Conservation (phyloP, 1,139 yeast genomes). For the Meyerozyma athensensis region DNA sequence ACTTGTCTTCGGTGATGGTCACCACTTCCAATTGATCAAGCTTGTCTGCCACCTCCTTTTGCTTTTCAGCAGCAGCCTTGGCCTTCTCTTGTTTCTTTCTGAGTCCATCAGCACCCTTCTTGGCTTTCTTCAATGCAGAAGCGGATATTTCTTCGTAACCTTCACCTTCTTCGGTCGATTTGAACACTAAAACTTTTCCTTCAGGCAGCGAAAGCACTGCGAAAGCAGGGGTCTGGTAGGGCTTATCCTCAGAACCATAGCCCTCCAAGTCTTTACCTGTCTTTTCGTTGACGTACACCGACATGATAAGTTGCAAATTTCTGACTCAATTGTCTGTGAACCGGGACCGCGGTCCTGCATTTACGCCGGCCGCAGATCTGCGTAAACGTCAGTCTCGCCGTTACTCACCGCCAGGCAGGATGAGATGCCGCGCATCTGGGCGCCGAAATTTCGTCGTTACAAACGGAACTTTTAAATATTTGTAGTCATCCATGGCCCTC, state of each 20-base stretch:
- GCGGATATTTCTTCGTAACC: constrained; percentile 80
- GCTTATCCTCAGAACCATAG: constrained; percentile 61
- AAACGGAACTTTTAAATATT: not conserved
- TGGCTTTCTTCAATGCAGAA: constrained; percentile 91
- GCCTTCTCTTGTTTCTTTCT: constrained; percentile 87
- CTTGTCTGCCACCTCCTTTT: constrained; percentile 62
- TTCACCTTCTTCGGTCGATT: constrained; percentile 54
- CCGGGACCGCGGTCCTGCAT: not conserved
- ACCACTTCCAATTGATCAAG: constrained; percentile 74
- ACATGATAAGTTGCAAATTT: constrained; percentile 16
- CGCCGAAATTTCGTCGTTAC: not conserved
- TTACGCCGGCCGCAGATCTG: not conserved
- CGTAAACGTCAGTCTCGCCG: not conserved
- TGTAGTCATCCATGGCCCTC: constrained; percentile 40
- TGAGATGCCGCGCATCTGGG: not conserved
- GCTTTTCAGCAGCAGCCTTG: constrained; percentile 57
- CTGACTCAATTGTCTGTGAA: not conserved
- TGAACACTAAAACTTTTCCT: constrained; percentile 60
- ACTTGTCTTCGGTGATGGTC: constrained; percentile 63
- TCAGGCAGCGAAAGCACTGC: constrained; percentile 63
- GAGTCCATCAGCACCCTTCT: constrained; percentile 90
- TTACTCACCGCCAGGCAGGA: not conserved
- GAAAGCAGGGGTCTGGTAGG: constrained; percentile 79
- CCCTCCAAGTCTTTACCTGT: constrained; percentile 60
- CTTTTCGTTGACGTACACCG: constrained; percentile 65